phyloP scores from a whole-genome alignment of 2,329 filamentous ascomycete species.

The Dryadomyces quercivorus region DNA sequence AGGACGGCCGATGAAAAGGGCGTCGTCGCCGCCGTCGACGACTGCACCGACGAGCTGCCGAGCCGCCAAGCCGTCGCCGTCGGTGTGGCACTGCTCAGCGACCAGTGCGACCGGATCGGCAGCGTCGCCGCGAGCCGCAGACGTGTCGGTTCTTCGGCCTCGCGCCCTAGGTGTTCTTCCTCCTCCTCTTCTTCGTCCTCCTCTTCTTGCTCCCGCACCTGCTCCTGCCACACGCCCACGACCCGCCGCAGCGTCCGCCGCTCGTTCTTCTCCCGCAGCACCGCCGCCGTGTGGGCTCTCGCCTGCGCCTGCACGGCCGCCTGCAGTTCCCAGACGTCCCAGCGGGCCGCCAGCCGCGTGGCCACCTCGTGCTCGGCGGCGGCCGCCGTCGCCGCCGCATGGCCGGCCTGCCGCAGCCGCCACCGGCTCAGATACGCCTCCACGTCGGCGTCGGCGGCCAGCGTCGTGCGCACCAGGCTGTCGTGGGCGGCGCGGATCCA shows the following conservation, averaged over 20 bases:
- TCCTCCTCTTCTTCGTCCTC: background rate
- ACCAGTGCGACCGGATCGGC: background rate
- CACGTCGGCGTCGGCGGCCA: conserved; percentile 11
- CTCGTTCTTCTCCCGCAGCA: conserved; percentile 13
- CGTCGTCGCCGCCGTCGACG: background rate
- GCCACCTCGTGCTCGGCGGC: conserved; percentile 10
- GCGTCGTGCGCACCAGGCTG: conserved; percentile 7
- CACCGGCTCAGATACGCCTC: conserved; percentile 11
- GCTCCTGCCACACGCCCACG: conserved; percentile 10
- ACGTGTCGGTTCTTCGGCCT: background rate
- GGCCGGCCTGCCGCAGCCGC: conserved; percentile 5
- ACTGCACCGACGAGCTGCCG: background rate
- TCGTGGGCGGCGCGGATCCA: conserved; percentile 15
- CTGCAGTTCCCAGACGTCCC: conserved; percentile 14
- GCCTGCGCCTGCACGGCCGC: conserved; percentile 13
- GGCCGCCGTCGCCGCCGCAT: conserved; percentile 2
- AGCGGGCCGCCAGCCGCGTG: conserved; percentile 2
- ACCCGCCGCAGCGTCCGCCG: conserved; percentile 9
- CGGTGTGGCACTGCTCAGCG: background rate
- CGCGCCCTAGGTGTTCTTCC: background rate
- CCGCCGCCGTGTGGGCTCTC: conserved; percentile 9
- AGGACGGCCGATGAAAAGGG: background rate
- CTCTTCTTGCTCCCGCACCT: background rate
- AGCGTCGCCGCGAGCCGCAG: background rate
- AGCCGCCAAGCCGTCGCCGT: background rate